Conservation (phyloP, 2,329 filamentous ascomycete genomes). For the Aspergillus fumigatus region DNA sequence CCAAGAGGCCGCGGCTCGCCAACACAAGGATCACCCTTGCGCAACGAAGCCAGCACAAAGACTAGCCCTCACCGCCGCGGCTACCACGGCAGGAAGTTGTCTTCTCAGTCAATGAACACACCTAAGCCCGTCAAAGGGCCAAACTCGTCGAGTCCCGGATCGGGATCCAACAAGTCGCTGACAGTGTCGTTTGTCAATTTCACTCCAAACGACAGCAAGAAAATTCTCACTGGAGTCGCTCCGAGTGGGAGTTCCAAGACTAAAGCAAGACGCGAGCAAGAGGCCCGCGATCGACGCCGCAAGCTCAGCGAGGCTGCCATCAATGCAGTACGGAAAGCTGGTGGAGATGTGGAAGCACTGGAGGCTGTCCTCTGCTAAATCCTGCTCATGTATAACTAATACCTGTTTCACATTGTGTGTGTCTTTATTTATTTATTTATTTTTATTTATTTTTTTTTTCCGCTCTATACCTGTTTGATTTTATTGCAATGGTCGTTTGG, state of each 20-base stretch:
- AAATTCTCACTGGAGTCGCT: constrained; percentile 84
- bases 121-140: constrained; percentile 29
- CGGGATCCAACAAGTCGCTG: constrained; percentile 39
- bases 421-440: no score
- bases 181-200: constrained; percentile 77
- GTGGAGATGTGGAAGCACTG: constrained; percentile 43
- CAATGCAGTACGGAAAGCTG: constrained; percentile 41
- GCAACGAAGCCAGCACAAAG: constrained; percentile 24
- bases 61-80: constrained; percentile 30
- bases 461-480: constrained; percentile 13
- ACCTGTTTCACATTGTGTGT: constrained; percentile 2
- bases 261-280: constrained; percentile 85
- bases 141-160: constrained; percentile 28
- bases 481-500: constrained; percentile 23
- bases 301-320: constrained; percentile 41
- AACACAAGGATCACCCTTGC: constrained; percentile 21
- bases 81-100: constrained; percentile 37
- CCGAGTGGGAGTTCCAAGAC: constrained; percentile 90
- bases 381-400: constrained; percentile 1
- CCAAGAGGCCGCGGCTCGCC: constrained; percentile 30
- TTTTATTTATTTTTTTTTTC: no score
- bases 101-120: constrained; percentile 30
- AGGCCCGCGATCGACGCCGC: constrained; percentile 70
- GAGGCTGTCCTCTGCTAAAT: constrained; percentile 37
- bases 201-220: constrained; percentile 71